Base-by-base conservation (phyloP, 768 basidiomycete species). In the Russula sp. region DNA sequence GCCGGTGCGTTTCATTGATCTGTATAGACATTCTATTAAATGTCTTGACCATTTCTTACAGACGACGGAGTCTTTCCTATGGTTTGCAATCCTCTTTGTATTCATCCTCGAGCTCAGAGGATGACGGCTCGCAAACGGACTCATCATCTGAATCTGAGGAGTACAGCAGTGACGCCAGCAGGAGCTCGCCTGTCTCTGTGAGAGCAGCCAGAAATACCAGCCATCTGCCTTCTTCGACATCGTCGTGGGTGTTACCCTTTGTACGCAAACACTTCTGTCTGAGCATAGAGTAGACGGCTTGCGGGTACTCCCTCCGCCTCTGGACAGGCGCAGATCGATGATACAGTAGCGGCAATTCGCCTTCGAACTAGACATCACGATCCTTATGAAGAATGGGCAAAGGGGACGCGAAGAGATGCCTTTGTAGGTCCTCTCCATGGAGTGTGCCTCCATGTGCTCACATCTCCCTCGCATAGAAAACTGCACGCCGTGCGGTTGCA, bases 331-430 rank as follows among this genome's bases (percentile, higher is more conserved):
- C 66, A 75, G 51, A 70, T 79, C 36, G 74, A 79, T 51, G 79
- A 82, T 34, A 78, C 77, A 0, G 69, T 81, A 1, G 76, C 78
- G 1, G 77, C 79, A 1, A 78, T 81, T 18, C 75, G 77, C 13
- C 70, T 80, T 32, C 75, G 74, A 9, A 73, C 77, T 3, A 72
- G 73, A 54, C 72, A 82, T 58, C 69, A 74, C 32, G 81, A 81
- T 63, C 77, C 77, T 2, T 79, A 78, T 49, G 79, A 81, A 65
- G 80, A 81, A 39, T 78, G 80, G 74, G 81, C 81, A 70, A 78
- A 79, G 59, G 72, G 78, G 60, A 72, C 77, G 18, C 73, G 73
- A 29, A 75, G 73, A 49, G 80, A 82, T 39, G 79, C 80, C 6
- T 73, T 77, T 61, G 80, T 81, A 60, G 59, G 78, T 69, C 1